phyloP scores from a whole-genome alignment of 768 basidiomycete genomes.

The Sporobolomyces phaffii region DNA sequence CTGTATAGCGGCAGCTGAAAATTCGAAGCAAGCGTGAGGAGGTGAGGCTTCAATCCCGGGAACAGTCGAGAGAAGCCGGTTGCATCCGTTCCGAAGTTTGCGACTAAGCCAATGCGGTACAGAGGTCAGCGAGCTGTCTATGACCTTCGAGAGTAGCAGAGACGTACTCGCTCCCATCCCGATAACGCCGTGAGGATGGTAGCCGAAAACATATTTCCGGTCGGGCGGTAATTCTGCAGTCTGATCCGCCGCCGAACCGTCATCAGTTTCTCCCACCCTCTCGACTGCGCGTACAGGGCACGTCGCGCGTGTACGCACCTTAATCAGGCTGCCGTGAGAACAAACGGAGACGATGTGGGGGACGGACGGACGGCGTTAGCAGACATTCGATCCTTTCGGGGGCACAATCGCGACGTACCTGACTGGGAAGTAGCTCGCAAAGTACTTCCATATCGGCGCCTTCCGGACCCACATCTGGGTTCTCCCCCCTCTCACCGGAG shows the following conservation, averaged over 20 bases:
- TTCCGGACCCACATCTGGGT: conserved; percentile 69
- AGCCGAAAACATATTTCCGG: conserved; percentile 91
- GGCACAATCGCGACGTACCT: conserved; percentile 23
- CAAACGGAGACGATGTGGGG: background rate
- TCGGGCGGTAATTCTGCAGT: conserved; percentile 86
- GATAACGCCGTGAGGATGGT: conserved; percentile 98
- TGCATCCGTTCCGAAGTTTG: conserved; percentile 94
- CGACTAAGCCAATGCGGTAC: conserved; percentile 49
- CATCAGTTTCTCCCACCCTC: background rate
- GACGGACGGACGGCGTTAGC: no score
- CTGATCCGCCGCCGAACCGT: conserved; percentile 49
- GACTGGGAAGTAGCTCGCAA: conserved; percentile 38
- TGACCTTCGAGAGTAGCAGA: background rate
- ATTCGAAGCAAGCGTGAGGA: conserved; percentile 77
- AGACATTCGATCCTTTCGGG: no score
- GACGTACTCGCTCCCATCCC: conserved; percentile 68
- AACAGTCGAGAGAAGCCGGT: conserved; percentile 84
- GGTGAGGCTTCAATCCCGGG: conserved; percentile 86
- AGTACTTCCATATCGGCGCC: conserved; percentile 57
- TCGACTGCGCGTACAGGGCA: background rate
- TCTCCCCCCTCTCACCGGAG: conserved; percentile 66
- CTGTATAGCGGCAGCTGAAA: conserved; percentile 90
- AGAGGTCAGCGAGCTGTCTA: conserved; percentile 16
- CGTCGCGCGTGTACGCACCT: conserved; percentile 46
- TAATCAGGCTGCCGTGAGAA: conserved; percentile 46